Percentiles rank a stretch among this genome's conserved stretches.
Evolutionary conservation across 768 basidiomycete species (phyloP).

Genomic region (Kwoniella dendrophila): DNA sequence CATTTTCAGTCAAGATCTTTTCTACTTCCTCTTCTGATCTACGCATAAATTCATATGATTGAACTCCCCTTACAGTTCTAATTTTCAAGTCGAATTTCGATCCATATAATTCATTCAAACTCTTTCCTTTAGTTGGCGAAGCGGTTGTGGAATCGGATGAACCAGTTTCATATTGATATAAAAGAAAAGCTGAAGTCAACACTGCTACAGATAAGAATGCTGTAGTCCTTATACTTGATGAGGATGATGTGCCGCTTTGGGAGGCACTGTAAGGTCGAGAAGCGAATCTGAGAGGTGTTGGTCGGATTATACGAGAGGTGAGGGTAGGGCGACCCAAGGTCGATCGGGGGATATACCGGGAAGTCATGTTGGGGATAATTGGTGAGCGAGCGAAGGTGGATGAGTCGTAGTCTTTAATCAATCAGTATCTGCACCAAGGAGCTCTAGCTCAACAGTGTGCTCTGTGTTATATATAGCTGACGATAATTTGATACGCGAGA

Average conservation of each 20-base stretch:
- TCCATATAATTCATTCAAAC: background rate
- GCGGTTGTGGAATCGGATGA: background rate
- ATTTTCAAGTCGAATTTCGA: conserved; percentile 30
- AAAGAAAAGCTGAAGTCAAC: conserved; percentile 23
- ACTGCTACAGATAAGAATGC: conserved; percentile 25
- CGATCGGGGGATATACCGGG: conserved; percentile 5
- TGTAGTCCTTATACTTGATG: conserved; percentile 8
- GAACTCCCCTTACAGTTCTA: conserved; percentile 6
- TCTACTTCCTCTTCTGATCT: conserved; percentile 32
- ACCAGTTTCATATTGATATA: conserved; percentile 33
- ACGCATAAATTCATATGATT: conserved; percentile 29
- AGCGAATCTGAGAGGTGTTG: background rate
- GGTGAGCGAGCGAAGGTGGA: background rate
- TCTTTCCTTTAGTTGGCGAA: conserved; percentile 2
- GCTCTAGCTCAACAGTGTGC: no score
- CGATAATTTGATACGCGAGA: no score
- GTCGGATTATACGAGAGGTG: background rate
- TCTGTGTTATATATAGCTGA: no score
- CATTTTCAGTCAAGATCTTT: conserved; percentile 35
- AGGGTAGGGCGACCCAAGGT: background rate
- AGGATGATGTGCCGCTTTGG: background rate
- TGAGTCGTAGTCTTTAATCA: no score
- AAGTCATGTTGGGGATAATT: background rate
- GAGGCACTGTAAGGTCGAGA: conserved; percentile 12
- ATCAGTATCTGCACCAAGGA: no score